Percentiles rank a stretch among this genome's conserved stretches.
phyloP scores from a whole-genome alignment of 225 moss, liverwort and hornwort species.

The Asterella californica region DNA sequence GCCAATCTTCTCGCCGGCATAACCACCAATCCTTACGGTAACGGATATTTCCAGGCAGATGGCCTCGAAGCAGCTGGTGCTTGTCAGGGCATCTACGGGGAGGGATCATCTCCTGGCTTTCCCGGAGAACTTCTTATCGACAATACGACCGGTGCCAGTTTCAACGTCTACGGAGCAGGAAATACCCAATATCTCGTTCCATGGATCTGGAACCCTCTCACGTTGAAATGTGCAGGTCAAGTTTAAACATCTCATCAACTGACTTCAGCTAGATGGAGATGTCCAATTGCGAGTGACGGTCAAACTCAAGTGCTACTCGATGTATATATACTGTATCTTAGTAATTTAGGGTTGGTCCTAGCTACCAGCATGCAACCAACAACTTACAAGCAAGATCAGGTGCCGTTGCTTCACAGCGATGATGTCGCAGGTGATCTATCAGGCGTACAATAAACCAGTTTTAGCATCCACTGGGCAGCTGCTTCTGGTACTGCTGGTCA shows the following conservation, averaged over 20 bases:
- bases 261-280: too few relatives aligned
- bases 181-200: constrained; percentile 12
- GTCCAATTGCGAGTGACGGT: too few relatives aligned
- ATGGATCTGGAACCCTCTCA: constrained; percentile 15
- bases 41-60: constrained; percentile 24
- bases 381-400: too few relatives aligned
- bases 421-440: too few relatives aligned
- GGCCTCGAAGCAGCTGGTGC: constrained; percentile 1
- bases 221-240: constrained; percentile 11
- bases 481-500: too few relatives aligned
- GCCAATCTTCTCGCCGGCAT: constrained; percentile 27
- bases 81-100: constrained; percentile 15
- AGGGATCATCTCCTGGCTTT: constrained; percentile 3
- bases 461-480: too few relatives aligned
- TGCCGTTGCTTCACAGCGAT: too few relatives aligned
- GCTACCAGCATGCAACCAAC: too few relatives aligned
- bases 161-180: constrained; percentile 1
- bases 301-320: too few relatives aligned
- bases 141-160: constrained; percentile 7
- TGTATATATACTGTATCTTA: neutral
- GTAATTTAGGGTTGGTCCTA: too few relatives aligned
- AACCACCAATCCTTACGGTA: constrained; percentile 31
- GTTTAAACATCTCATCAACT: too few relatives aligned
- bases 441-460: too few relatives aligned
- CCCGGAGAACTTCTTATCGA: constrained; percentile 16